Conservation (phyloP, 176 grass and related monocot genomes). For the Aegilops bicornis region DNA sequence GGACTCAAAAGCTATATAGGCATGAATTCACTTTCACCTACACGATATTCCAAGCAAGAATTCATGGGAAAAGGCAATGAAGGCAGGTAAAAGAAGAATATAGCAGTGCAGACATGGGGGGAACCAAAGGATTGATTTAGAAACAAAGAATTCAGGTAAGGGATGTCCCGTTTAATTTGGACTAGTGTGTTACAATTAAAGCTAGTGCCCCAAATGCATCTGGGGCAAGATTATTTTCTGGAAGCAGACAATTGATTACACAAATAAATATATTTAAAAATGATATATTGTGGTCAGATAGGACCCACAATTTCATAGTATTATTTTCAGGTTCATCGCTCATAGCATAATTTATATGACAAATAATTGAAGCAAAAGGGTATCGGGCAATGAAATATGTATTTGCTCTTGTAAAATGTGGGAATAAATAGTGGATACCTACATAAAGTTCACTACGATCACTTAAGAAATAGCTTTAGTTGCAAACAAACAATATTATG, state of each 20-base stretch:
- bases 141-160: neutral
- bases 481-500: no score
- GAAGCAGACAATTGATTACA: neutral
- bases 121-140: neutral
- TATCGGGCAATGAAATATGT: neutral
- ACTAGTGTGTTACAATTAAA: neutral
- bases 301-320: no score
- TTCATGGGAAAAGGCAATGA: neutral
- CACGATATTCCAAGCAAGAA: neutral
- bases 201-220: neutral
- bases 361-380: neutral
- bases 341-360: neutral
- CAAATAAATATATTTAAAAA: neutral
- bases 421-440: neutral
- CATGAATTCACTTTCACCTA: no score
- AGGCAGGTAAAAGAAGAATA: slow-evolving; percentile 5
- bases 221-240: neutral
- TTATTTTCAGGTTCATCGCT: neutral
- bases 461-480: no score
- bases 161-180: neutral
- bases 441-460: no score
- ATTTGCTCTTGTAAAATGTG: neutral
- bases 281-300: neutral
- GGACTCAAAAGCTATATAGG: no score
- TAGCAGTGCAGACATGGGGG: neutral